phyloP scores from a whole-genome alignment of 305 asterid genomes.

The Stenogyne calaminthoides region DNA sequence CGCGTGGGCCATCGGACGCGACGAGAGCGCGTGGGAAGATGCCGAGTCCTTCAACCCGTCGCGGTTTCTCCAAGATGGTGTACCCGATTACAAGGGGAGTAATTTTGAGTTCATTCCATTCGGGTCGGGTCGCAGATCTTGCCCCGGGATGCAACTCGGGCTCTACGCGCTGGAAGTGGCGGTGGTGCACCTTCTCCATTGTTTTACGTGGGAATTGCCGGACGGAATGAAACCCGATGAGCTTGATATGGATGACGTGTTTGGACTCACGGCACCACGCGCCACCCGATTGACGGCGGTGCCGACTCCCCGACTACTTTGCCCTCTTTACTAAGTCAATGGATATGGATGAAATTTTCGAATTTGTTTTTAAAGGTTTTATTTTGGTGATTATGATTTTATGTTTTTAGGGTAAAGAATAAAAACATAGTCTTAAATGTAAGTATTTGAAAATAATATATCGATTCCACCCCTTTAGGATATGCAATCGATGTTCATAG shows the following conservation, averaged over 20 bases:
- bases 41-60: constrained; percentile 59
- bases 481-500: neutral
- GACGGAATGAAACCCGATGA: constrained; percentile 87
- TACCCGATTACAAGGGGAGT: constrained; percentile 68
- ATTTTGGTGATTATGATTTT: neutral
- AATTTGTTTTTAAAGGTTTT: neutral
- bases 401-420: neutral
- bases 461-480: neutral
- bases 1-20: constrained; percentile 82
- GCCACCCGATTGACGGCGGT: constrained; percentile 75
- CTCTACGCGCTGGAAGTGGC: constrained; percentile 77
- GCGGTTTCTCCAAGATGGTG: constrained; percentile 50
- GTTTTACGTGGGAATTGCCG: constrained; percentile 85
- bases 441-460: neutral
- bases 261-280: constrained; percentile 86
- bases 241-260: constrained; percentile 68
- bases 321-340: constrained; percentile 43
- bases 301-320: constrained; percentile 65
- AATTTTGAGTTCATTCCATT: constrained; percentile 84
- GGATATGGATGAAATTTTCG: neutral
- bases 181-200: constrained; percentile 80
- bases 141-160: constrained; percentile 98
- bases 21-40: constrained; percentile 70
- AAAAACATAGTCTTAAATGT: neutral
- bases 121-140: constrained; percentile 92